A percentile compares a stretch with the other conserved stretches of the same genome.
Conservation (phyloP, 768 basidiomycete species). For the Amanita pseudoporphyria region DNA sequence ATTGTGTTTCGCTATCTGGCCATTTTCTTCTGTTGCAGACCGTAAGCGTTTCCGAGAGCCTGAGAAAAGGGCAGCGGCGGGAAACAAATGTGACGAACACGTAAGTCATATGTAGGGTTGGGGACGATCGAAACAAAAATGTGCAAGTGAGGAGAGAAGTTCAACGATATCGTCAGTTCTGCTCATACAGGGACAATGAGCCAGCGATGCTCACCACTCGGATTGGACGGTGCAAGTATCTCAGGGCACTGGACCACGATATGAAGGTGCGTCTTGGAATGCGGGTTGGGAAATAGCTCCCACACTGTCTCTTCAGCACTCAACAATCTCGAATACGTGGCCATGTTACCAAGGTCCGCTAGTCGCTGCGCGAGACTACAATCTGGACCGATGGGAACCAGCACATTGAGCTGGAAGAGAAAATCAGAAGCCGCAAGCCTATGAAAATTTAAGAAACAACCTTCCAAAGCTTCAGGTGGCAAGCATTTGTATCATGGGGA, state of each 20-base stretch:
- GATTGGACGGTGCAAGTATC: not conserved
- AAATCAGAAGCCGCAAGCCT: not conserved
- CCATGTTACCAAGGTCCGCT: not conserved
- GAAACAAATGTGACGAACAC: too few relatives aligned
- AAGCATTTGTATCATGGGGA: not conserved
- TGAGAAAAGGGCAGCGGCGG: slow-evolving; percentile 4
- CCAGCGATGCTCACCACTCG: not conserved
- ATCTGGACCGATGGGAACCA: not conserved
- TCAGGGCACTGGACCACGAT: not conserved
- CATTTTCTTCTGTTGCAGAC: slow-evolving; percentile 8
- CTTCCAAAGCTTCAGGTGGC: not conserved
- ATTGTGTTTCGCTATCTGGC: slow-evolving; percentile 6
- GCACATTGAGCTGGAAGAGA: slow-evolving; percentile 1
- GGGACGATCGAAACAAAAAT: not conserved
- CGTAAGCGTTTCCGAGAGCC: slow-evolving; percentile 5
- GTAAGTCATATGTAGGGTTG: slow-evolving; percentile 7
- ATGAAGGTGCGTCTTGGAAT: not conserved
- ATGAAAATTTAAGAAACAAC: not conserved
- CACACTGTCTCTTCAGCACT: not conserved
- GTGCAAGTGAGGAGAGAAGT: too few relatives aligned
- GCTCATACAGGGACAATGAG: not conserved
- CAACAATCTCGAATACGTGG: not conserved
- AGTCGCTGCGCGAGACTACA: not conserved
- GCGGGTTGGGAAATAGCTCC: slow-evolving; percentile 1
- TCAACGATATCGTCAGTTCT: slow-evolving; percentile 1